phyloP scores from a whole-genome alignment of 495 filamentous ascomycete species.

The Terfezia claveryi region DNA sequence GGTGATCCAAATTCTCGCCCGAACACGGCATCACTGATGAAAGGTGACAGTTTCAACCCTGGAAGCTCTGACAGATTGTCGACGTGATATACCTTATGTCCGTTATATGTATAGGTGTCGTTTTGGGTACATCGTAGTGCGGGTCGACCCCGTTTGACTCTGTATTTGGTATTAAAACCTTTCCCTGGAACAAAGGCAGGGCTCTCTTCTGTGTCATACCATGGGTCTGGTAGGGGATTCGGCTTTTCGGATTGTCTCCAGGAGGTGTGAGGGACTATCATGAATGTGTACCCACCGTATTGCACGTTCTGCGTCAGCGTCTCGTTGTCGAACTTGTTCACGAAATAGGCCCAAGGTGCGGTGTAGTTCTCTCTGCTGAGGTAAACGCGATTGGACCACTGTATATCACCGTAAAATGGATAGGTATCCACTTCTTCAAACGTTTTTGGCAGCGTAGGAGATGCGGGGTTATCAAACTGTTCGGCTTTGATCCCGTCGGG shows the following conservation, averaged over 20 bases:
- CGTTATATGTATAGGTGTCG: neutral
- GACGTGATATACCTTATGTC: neutral
- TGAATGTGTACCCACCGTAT: neutral
- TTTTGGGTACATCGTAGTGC: neutral
- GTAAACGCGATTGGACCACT: neutral
- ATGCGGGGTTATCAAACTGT: too few species aligned
- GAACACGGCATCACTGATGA: neutral
- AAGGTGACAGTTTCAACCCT: neutral
- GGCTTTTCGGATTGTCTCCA: neutral
- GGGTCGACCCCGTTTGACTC: neutral
- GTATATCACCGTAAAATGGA: neutral
- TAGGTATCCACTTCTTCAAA: neutral
- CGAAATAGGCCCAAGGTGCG: neutral
- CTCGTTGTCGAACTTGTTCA: too few species aligned
- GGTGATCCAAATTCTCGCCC: too few species aligned
- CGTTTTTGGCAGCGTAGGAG: too few species aligned
- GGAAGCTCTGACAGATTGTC: neutral
- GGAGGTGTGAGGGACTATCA: slow-evolving; percentile 1
- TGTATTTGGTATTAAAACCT: neutral
- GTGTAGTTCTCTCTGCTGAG: neutral
- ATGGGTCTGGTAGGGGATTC: neutral
- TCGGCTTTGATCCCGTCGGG: neutral
- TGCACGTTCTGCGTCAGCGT: too few species aligned
- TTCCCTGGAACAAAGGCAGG: neutral
- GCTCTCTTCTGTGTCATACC: slow-evolving; percentile 2